A percentile compares a stretch with the other conserved stretches of the same genome.
Conservation (phyloP, 495 filamentous ascomycete species). For the Tuber aestivum region DNA sequence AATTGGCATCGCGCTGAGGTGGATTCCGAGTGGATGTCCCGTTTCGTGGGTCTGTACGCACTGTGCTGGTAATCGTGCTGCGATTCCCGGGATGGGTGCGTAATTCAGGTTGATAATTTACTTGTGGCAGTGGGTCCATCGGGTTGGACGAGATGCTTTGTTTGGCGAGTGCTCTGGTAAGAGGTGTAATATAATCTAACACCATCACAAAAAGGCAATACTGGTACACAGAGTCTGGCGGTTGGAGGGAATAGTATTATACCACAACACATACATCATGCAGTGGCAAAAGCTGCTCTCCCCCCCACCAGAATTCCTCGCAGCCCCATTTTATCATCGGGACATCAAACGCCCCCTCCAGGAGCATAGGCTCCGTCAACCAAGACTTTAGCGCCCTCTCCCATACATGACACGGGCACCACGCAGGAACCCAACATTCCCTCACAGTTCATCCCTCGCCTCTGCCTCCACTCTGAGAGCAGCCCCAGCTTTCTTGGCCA, state of each 20-base stretch:
- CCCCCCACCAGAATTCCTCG: background rate
- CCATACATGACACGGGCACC: background rate
- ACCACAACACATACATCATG: background rate
- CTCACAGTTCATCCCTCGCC: background rate
- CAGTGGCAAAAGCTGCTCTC: background rate
- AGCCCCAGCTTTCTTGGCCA: slow-evolving; percentile 55
- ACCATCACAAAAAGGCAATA: background rate
- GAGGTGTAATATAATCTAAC: background rate
- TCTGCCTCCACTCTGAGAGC: background rate
- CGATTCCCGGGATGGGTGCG: too few species aligned
- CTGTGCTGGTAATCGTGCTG: too few species aligned
- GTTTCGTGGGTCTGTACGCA: too few species aligned
- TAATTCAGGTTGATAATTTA: too few species aligned
- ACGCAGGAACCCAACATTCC: background rate
- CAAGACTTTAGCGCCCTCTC: background rate
- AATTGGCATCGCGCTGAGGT: too few species aligned
- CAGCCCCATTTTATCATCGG: background rate
- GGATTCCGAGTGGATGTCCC: too few species aligned
- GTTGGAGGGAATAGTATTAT: background rate
- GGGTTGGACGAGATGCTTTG: background rate
- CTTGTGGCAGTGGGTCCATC: background rate
- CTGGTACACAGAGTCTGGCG: background rate
- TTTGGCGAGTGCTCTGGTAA: background rate
- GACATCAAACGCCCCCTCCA: background rate
- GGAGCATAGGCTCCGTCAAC: background rate